Evolutionary conservation across 176 grass and related monocot species (phyloP).

Genomic region (Poa annua): DNA sequence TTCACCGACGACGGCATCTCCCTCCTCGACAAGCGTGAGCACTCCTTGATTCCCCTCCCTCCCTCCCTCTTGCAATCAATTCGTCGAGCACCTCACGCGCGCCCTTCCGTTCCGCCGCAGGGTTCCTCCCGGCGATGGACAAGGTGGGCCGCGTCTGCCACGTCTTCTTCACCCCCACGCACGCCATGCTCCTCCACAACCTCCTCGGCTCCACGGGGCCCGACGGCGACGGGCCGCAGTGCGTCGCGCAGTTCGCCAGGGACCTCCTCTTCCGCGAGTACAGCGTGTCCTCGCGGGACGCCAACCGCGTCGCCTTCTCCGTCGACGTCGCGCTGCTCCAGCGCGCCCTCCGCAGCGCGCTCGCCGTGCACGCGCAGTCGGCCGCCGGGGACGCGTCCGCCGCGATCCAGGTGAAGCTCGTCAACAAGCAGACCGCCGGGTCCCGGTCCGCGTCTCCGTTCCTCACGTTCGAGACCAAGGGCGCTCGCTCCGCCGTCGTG

Average conservation of each 20-base stretch:
- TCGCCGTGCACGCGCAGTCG: constrained; percentile 78
- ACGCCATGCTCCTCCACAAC: constrained; percentile 93
- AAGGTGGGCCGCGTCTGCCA: constrained; percentile 85
- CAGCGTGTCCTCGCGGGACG: constrained; percentile 81
- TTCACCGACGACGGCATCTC: constrained; percentile 82
- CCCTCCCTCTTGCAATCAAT: constrained; percentile 24
- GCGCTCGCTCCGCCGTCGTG: constrained; percentile 78
- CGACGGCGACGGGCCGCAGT: constrained; percentile 77
- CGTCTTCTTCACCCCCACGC: constrained; percentile 73
- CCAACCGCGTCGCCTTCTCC: constrained; percentile 71
- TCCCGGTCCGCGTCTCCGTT: constrained; percentile 63
- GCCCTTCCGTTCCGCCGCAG: constrained; percentile 31
- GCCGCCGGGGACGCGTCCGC: constrained; percentile 52
- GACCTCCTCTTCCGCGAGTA: constrained; percentile 93
- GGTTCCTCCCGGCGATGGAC: constrained; percentile 82
- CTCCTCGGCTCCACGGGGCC: constrained; percentile 56
- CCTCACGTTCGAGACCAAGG: constrained; percentile 96
- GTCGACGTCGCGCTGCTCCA: constrained; percentile 79
- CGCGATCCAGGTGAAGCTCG: constrained; percentile 85
- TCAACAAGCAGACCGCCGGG: constrained; percentile 79
- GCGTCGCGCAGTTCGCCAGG: constrained; percentile 84
- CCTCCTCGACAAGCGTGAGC: constrained; percentile 91
- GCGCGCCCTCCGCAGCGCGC: constrained; percentile 81
- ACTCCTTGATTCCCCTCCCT: background rate
- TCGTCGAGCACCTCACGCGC: constrained; percentile 58